These are phyloP conservation scores for Entomortierella lignicola DNA, from an alignment of 192 early-diverging fungal genomes.

Conservation along the genomic window DNA sequence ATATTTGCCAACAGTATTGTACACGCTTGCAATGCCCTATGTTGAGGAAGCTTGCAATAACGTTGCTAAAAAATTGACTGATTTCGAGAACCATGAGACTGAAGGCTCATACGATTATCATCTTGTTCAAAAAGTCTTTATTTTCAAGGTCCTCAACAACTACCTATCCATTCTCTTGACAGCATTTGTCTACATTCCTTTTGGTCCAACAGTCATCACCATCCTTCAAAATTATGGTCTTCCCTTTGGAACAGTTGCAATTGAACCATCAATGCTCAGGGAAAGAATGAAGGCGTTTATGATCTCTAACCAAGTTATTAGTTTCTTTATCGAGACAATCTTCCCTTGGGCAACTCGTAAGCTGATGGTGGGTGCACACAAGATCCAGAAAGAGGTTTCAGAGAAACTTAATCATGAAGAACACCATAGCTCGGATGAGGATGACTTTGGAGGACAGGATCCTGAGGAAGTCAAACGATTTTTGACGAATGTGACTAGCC, in stretches of 20 bases:
- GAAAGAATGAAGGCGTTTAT: slow-evolving; percentile 80
- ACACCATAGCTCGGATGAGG: not conserved
- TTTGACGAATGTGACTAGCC: slow-evolving; percentile 63
- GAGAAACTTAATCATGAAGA: slow-evolving; percentile 32
- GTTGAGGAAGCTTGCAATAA: slow-evolving; percentile 72
- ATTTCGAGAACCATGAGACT: slow-evolving; percentile 89
- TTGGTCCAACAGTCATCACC: slow-evolving; percentile 72
- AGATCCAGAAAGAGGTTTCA: slow-evolving; percentile 53
- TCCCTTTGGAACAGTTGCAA: slow-evolving; percentile 49
- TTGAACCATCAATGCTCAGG: slow-evolving; percentile 67
- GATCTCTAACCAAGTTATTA: slow-evolving; percentile 84
- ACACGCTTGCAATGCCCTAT: slow-evolving; percentile 76
- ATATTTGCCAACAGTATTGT: slow-evolving; percentile 79
- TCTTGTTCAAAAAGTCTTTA: slow-evolving; percentile 86
- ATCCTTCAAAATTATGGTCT: slow-evolving; percentile 56
- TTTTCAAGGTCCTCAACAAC: slow-evolving; percentile 83
- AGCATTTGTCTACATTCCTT: slow-evolving; percentile 89
- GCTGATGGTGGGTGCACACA: slow-evolving; percentile 34
- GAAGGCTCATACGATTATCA: slow-evolving; percentile 75
- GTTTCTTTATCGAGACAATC: slow-evolving; percentile 77
- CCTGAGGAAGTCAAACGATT: slow-evolving; percentile 52
- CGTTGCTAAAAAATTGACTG: slow-evolving; percentile 73
- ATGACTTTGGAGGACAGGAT: slow-evolving; percentile 11
- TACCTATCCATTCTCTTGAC: slow-evolving; percentile 87
- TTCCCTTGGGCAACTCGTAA: slow-evolving; percentile 73